A percentile compares a stretch with the other conserved stretches of the same genome.
Evolutionary conservation across 306 rosid species (phyloP).

Genomic region (Sechiopsis laciniata): DNA sequence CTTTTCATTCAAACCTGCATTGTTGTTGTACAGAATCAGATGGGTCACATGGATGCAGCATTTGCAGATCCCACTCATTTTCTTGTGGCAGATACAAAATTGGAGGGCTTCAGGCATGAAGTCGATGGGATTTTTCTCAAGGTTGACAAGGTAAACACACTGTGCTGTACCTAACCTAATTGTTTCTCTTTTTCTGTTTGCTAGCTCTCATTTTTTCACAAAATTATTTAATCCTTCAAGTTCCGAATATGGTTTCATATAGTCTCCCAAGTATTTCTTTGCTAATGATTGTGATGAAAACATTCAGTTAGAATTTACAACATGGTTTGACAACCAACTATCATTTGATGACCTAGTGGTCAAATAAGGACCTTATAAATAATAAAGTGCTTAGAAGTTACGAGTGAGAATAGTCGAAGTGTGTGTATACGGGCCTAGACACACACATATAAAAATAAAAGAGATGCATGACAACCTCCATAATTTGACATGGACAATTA

Average conservation of each 20-base stretch:
- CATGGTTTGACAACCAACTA: too few relatives aligned
- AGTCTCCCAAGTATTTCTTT: background rate
- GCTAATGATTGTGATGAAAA: background rate
- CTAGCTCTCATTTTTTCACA: background rate
- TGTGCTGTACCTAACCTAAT: too few relatives aligned
- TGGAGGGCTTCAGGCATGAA: slow-evolving; percentile 40
- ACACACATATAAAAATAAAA: too few relatives aligned
- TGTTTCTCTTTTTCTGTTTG: background rate
- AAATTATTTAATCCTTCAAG: background rate
- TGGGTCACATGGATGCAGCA: slow-evolving; percentile 39
- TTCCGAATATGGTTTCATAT: background rate
- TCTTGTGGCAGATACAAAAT: slow-evolving; percentile 29
- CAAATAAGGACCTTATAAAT: too few relatives aligned
- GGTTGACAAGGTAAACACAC: slow-evolving; percentile 49
- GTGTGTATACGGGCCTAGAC: too few relatives aligned
- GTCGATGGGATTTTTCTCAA: slow-evolving; percentile 44
- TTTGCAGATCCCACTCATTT: slow-evolving; percentile 25
- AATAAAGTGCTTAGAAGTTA: too few relatives aligned
- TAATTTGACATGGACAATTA: too few relatives aligned
- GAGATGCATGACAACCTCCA: too few relatives aligned
- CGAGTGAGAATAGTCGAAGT: too few relatives aligned
- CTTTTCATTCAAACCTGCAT: background rate
- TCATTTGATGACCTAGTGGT: too few relatives aligned
- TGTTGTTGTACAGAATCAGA: slow-evolving; percentile 24
- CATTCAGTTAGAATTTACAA: background rate